Percentiles rank a stretch among this genome's conserved stretches.
Conservation (phyloP, 805 yeast genomes). For the Yamadazyma ubonensis region DNA sequence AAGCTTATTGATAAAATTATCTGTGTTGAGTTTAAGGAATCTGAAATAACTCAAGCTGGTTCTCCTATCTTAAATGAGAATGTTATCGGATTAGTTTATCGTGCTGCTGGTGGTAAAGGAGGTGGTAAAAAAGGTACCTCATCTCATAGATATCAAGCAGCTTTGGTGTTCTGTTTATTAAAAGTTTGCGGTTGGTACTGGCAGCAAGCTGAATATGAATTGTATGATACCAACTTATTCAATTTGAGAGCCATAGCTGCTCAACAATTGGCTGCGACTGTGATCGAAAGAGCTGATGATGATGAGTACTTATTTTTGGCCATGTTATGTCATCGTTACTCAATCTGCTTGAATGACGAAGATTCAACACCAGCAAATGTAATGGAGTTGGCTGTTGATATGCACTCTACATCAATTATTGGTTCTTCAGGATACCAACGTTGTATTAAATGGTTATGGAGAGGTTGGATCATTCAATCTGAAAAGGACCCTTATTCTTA, state of each 20-base stretch:
- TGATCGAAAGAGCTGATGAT: conserved; percentile 62
- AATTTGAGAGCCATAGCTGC: conserved; percentile 65
- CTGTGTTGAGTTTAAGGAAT: conserved; percentile 59
- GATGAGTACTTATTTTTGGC: conserved; percentile 67
- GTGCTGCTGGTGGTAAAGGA: conserved; percentile 82
- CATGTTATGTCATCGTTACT: conserved; percentile 74
- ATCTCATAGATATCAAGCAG: conserved; percentile 62
- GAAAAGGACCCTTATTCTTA: conserved; percentile 67
- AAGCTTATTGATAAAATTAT: conserved; percentile 67
- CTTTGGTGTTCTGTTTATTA: conserved; percentile 66
- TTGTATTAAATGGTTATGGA: conserved; percentile 87
- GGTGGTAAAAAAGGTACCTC: conserved; percentile 54
- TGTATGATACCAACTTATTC: conserved; percentile 67
- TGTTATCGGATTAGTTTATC: conserved; percentile 58
- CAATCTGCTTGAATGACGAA: conserved; percentile 58
- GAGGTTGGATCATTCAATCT: conserved; percentile 87
- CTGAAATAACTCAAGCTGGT: conserved; percentile 51
- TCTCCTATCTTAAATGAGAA: conserved; percentile 58
- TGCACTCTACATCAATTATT: conserved; percentile 75
- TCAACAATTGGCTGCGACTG: conserved; percentile 64
- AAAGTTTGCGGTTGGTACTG: conserved; percentile 80
- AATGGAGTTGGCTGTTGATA: conserved; percentile 80
- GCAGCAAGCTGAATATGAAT: conserved; percentile 54
- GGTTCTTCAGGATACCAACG: conserved; percentile 82
- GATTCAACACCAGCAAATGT: conserved; percentile 71